Evolutionary conservation across 306 rosid genomes (phyloP), one percentile per base, ranked within the genome.

Genomic region (Herpetospermum pedunculosum): DNA sequence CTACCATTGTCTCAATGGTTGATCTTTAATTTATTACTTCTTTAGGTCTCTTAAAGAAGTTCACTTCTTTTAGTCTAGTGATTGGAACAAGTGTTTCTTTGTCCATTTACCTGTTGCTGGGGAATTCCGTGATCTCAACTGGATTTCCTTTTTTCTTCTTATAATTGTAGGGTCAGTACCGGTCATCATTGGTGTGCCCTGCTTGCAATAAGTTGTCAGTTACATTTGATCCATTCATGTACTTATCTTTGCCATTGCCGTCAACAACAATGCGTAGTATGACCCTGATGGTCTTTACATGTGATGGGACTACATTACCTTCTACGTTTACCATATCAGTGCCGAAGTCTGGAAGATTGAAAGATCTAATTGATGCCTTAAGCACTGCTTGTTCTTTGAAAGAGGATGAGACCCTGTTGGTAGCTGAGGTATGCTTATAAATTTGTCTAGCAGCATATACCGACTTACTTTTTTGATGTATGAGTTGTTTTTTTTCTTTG

Each of bases 221-320:
- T 62, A 92, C 91, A 49, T 92, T 92, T 88, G 98, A 92, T 75
- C 98, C 98, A 40, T 92, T 92, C 84, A 87, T 92, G 95, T 88
- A 90, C 72, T 86, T 92, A 5, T 88, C 98, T 25, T 77, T 92
- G 70, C 98, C 98, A 9, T 82, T 92, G 80, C 96, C 98, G 65
- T 90, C 95, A 41, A 85, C 88, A 75, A 81, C 82, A 1, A 75
- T 67, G 77, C 89, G 96, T 79, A 84, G 82, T 52, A 88, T 90
- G 92, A 85, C 90, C 10, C 72, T 92, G 88, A 87, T 89, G 30
- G 81, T 92, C 77, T 43, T 88, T 74, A 76, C 83, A 77, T 78
- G 86, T 70, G 90, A 85, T 72, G 96, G 96, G 80, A 72, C 59
- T 69, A 60, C 84, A 44, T 21, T 83, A 70, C 95, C 95, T 30